Evolutionary conservation across 2,329 filamentous ascomycete species (phyloP), one percentile per base, ranked within the genome.

Genomic region (Colletotrichum graminicola): DNA sequence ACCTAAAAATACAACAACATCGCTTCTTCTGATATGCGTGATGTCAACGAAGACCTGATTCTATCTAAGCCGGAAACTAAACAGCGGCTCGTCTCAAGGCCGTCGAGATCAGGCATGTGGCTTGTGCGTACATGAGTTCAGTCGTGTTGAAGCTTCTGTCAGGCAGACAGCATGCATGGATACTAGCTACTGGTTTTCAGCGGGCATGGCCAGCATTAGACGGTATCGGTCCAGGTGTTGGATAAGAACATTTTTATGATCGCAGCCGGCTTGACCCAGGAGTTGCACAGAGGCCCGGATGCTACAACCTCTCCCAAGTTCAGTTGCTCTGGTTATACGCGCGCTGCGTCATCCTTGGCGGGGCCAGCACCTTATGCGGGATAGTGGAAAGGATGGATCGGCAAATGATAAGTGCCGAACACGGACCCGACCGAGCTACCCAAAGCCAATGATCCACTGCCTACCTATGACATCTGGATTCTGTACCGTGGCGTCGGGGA

Each of bases 291-390:
- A 45, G 43, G 43, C 11, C 21, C 43, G 21, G 18, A 11, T 7
- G 43, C 43, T 45, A 5, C 43, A 45, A n/a, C 2, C 7, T 45
- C 43, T 45, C 43, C 41, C 7, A 11, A 3, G 21, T 45, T n/a
- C 7, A 45, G 8, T n/a, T 45, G 43, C 8, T 45, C 43, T 45
- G 51, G 18, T 62, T 55, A 43, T 64, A 62, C 2, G 64, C 56
- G 18, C 67, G 67, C 49, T 62, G 67, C 8, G 63, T 62, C 41
- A 67, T 66, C 41, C 47, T 65, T 6, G 64, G 59, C 43, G 63
- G 65, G 26, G 68, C 32, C 32, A 43, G 21, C 18, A 66, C 23
- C n/a, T 39, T 39, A 12, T n/a, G 34, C 34, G 34, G 36, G 47
- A 16, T 54, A 23, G 36, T n/a, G 29, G 14, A 43, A 26, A 3